These are phyloP conservation scores for Leucoagaricus sp. DNA, from an alignment of 1,284 basidiomycete species.

Conservation along the genomic window DNA sequence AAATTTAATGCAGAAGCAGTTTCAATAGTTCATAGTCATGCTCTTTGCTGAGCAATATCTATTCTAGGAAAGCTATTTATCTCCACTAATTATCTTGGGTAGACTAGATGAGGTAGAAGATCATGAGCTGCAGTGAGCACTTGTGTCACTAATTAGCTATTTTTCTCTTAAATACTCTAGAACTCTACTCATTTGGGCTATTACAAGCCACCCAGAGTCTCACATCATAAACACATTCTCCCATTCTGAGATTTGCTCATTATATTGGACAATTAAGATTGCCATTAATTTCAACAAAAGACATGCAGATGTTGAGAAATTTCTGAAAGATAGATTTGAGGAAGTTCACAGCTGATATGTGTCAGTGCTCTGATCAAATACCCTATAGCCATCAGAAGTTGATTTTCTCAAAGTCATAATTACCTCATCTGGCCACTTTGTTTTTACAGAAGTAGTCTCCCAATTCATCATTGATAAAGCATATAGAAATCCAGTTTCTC, in stretches of 20 bases:
- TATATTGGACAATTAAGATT: neutral
- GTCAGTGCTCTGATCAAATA: no score
- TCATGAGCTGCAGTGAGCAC: neutral
- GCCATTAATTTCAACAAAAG: neutral
- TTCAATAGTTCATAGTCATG: neutral
- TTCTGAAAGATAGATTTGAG: neutral
- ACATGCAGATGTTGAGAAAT: neutral
- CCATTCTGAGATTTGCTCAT: neutral
- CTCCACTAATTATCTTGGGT: neutral
- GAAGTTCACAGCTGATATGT: neutral
- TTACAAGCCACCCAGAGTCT: slow-evolving; percentile 3
- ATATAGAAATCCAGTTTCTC: neutral
- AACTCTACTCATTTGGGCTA: neutral
- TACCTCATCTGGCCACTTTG: neutral
- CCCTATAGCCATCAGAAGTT: neutral
- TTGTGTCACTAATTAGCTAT: neutral
- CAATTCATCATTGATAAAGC: neutral
- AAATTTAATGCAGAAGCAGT: neutral
- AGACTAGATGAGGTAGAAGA: slow-evolving; percentile 2
- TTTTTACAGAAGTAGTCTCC: neutral
- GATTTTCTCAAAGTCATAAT: neutral
- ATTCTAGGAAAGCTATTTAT: neutral
- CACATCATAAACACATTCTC: neutral
- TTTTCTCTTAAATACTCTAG: neutral
- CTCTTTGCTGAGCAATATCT: neutral